Base-by-base conservation (phyloP, 305 asterid species). In the Fraxinus sp. region DNA sequence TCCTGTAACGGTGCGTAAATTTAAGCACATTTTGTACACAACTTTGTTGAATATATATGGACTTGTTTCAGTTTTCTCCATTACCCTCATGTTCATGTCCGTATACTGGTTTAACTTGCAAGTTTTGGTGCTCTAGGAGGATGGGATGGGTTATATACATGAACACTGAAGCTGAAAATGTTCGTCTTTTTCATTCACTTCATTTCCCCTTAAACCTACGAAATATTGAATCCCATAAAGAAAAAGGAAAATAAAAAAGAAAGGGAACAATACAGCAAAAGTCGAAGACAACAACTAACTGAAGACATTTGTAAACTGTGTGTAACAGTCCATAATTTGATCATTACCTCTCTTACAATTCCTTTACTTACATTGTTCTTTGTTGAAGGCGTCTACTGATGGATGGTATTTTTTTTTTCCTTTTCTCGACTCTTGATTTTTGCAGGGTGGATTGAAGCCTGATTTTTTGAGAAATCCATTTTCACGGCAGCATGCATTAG, bases 1-100 rank as follows among this genome's bases (percentile, higher is more conserved):
- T 84, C 87, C 91, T 86, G 94, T 90, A 80, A 92, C 96, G 98
- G 99, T 96, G 98, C 99, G 99, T 95, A 85, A 71, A 71, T 88
- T 89, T 87, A 77, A 90, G 87, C 90, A 88, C 88, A 88, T 87
- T 88, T 78, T 89, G 92, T 93, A 88, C 85, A 68, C 88, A 81
- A 84, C 82, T 80, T 82, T 82, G 55, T 41, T 74, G 85, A 74
- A 32, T 30, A 28, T 33, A 28, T 82, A n/a, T 81, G 79, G 74
- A 80, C 80, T 16, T 77, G 16, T 74, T 76, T 28, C 14, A 7
- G 32, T 14, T 24, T 86, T n/a, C n/a, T n/a, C n/a, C n/a, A n/a
- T n/a, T n/a, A n/a, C 11, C 8, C 30, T 52, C 8, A 35, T 16
- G 30, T 75, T 49, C 82, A 49, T 55, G 36, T 71, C 4, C 13